Evolutionary conservation across 2,329 filamentous ascomycete species (phyloP).

Genomic region (Arthrocladium fulminans): DNA sequence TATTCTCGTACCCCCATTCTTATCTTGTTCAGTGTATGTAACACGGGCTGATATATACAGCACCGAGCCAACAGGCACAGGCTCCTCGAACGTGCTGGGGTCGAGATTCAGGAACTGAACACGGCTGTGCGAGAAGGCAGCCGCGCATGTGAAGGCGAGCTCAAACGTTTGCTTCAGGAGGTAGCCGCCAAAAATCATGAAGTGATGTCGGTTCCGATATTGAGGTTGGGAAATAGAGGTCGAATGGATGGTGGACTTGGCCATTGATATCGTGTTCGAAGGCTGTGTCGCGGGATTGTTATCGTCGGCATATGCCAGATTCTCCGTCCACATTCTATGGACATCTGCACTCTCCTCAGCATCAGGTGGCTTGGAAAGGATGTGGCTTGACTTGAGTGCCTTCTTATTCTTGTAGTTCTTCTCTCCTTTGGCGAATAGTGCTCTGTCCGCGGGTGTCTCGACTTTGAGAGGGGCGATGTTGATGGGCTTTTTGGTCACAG

Average conservation of each 20-base stretch:
- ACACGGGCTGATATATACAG: slow-evolving; percentile 64
- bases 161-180: slow-evolving; percentile 67
- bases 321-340: slow-evolving; percentile 63
- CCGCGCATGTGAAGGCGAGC: slow-evolving; percentile 65
- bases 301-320: slow-evolving; percentile 54
- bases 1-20: slow-evolving; percentile 48
- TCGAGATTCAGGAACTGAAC: slow-evolving; percentile 66
- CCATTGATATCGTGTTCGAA: slow-evolving; percentile 53
- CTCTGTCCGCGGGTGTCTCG: slow-evolving; percentile 57
- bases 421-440: slow-evolving; percentile 54
- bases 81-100: slow-evolving; percentile 65
- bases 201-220: slow-evolving; percentile 56
- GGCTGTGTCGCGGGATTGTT: slow-evolving; percentile 47
- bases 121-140: slow-evolving; percentile 59
- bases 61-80: slow-evolving; percentile 65
- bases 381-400: slow-evolving; percentile 48
- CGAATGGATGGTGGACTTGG: slow-evolving; percentile 53
- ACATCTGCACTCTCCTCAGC: slow-evolving; percentile 63
- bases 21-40: slow-evolving; percentile 57
- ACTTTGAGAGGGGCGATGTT: slow-evolving; percentile 53
- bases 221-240: slow-evolving; percentile 70
- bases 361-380: slow-evolving; percentile 60
- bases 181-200: slow-evolving; percentile 72
- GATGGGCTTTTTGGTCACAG: slow-evolving; percentile 56
- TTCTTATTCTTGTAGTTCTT: slow-evolving; percentile 60